Evolutionary conservation across 495 filamentous ascomycete species (phyloP).

Genomic region (Tuber umbilicatum): DNA sequence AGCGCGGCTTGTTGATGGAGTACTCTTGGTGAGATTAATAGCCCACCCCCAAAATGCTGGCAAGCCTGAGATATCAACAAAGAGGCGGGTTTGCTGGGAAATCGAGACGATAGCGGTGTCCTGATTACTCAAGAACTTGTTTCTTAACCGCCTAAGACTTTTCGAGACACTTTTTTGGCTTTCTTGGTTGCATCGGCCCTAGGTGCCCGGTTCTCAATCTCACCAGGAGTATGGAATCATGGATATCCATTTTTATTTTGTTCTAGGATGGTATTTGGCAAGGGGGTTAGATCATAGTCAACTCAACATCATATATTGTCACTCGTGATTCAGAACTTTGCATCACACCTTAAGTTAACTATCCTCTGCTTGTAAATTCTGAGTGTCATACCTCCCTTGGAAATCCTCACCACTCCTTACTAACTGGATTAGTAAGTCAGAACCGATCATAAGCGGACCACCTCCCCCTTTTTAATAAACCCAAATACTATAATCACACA

Average conservation of each 20-base stretch:
- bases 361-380: neutral
- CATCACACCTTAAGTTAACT: neutral
- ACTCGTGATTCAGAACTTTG: neutral
- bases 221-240: neutral
- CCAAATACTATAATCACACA: neutral
- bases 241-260: neutral
- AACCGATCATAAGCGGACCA: neutral
- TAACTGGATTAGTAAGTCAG: neutral
- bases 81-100: too few relatives aligned
- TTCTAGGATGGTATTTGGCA: neutral
- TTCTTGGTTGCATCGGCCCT: too few relatives aligned
- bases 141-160: too few relatives aligned
- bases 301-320: neutral
- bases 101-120: too few relatives aligned
- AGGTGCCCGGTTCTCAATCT: too few relatives aligned
- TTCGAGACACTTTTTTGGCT: too few relatives aligned
- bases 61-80: too few relatives aligned
- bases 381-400: neutral
- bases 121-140: too few relatives aligned
- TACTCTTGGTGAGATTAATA: neutral
- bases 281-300: neutral
- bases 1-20: neutral
- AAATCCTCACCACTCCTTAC: neutral
- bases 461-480: neutral
- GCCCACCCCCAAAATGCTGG: too few relatives aligned